A percentile compares a stretch with the other conserved stretches of the same genome.
Evolutionary conservation across 805 yeast species (phyloP).

Genomic region (Zygosaccharomyces bailii): DNA sequence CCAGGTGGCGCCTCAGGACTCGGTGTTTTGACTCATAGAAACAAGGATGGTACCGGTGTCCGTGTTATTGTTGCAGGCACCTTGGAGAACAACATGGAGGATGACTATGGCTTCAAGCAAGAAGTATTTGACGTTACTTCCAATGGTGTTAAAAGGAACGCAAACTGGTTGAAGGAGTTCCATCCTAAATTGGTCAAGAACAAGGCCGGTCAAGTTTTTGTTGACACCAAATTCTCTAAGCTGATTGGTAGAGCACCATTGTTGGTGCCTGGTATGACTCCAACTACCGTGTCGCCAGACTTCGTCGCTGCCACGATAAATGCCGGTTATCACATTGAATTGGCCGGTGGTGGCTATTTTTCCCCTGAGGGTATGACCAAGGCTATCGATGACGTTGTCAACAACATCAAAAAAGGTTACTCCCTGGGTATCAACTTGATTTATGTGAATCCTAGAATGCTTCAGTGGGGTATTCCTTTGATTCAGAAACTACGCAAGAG

Average conservation of each 20-base stretch:
- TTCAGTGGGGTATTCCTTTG: slow-evolving; percentile 98
- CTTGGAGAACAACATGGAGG: slow-evolving; percentile 65
- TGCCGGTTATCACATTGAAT: slow-evolving; percentile 95
- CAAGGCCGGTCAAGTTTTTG: slow-evolving; percentile 67
- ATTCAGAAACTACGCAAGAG: slow-evolving; percentile 81
- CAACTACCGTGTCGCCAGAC: slow-evolving; percentile 91
- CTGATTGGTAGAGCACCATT: slow-evolving; percentile 92
- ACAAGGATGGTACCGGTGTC: slow-evolving; percentile 97
- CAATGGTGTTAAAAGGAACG: slow-evolving; percentile 69
- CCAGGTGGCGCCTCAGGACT: slow-evolving; percentile 98
- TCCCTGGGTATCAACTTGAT: slow-evolving; percentile 90
- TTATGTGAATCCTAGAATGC: slow-evolving; percentile 95
- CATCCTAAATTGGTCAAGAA: slow-evolving; percentile 83
- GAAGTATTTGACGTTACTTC: slow-evolving; percentile 78
- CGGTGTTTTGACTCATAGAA: slow-evolving; percentile 93
- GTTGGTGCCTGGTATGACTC: slow-evolving; percentile 99
- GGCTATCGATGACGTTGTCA: slow-evolving; percentile 74
- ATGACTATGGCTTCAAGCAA: slow-evolving; percentile 93
- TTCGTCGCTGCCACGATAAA: slow-evolving; percentile 91
- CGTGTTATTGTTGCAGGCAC: slow-evolving; percentile 93
- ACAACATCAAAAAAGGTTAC: slow-evolving; percentile 71
- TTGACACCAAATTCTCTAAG: slow-evolving; percentile 91
- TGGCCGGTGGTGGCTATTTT: slow-evolving; percentile 99
- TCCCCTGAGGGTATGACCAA: slow-evolving; percentile 61
- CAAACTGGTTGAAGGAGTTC: slow-evolving; percentile 86